Base-by-base conservation (phyloP, 495 filamentous ascomycete genomes). In the Xylaria nigripes region DNA sequence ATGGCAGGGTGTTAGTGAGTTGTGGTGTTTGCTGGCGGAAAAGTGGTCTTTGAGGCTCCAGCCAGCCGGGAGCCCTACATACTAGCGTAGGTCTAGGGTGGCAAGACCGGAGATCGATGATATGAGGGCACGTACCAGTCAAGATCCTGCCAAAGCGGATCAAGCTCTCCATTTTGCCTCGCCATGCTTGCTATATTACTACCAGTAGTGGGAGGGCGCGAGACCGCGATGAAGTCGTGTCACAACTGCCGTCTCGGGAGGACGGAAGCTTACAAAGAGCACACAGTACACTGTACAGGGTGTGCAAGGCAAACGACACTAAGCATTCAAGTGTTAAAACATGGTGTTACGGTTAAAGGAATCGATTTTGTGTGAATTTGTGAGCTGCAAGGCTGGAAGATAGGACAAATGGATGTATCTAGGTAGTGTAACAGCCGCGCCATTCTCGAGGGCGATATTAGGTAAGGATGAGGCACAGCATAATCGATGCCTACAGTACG, bases 61-160 rank as follows among this genome's bases (percentile, higher is more conserved):
- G 24, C 43, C 16, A 15, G 34, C 44, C 45, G 43, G 46, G 52
- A 57, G 44, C n/a, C n/a, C n/a, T n/a, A n/a, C n/a, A n/a, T n/a
- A n/a, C n/a, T n/a, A n/a, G n/a, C n/a, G n/a, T n/a, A n/a, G n/a
- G 52, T 19, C 41, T 62, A n/a, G 16, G 24, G 15, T 22, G 36
- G 38, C 24, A 54, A 42, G 34, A 25, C 29, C 36, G 34, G 16
- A 25, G 23, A 34, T 50, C 19, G 48, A 25, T 1, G 6, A 56
- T 44, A 16, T 16, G 19, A 51, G 32, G 18, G 22, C 15, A 66
- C 73, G 48, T 72, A 82, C 77, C 80, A 76, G 63, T 81, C 81
- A 51, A 83, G 72, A 64, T 87, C 81, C 50, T 86, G 76, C 83
- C 84, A 89, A 61, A 84, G 75, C 68, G 83, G 79, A 70, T 85